Evolutionary conservation across 2,329 filamentous ascomycete species (phyloP).

Genomic region (Fusarium secorum): DNA sequence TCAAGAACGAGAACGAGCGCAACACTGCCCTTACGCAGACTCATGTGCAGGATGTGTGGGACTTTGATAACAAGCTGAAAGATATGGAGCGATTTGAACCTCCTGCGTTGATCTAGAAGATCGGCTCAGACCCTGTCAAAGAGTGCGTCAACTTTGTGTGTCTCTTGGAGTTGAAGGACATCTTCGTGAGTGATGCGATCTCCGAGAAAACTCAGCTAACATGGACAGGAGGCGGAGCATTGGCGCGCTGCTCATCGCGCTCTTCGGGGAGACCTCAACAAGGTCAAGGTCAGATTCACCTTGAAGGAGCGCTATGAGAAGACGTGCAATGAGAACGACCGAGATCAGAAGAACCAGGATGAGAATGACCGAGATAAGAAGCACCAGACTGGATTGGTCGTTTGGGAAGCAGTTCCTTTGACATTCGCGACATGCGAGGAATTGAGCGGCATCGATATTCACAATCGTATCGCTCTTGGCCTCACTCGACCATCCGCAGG

Average conservation of each 20-base stretch:
- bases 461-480: background rate
- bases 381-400: fast-evolving
- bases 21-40: background rate
- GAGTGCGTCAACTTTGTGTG: background rate
- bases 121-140: fast-evolving
- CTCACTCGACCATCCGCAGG: background rate
- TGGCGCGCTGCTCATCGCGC: background rate
- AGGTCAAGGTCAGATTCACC: background rate
- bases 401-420: background rate
- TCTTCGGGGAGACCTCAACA: background rate
- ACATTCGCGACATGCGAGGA: fast-evolving
- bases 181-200: background rate
- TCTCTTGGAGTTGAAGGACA: background rate
- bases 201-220: background rate
- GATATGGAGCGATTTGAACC: fast-evolving
- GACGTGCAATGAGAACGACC: too few relatives aligned
- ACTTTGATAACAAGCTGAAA: background rate
- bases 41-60: slow-evolving; percentile 12
- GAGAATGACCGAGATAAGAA: fast-evolving
- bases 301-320: too few relatives aligned
- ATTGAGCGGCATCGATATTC: background rate
- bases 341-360: too few relatives aligned
- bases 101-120: slow-evolving; percentile 1
- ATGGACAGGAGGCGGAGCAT: background rate
- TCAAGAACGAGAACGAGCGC: background rate